phyloP scores from a whole-genome alignment of 306 rosid species.

The Acacia crassicarpa region DNA sequence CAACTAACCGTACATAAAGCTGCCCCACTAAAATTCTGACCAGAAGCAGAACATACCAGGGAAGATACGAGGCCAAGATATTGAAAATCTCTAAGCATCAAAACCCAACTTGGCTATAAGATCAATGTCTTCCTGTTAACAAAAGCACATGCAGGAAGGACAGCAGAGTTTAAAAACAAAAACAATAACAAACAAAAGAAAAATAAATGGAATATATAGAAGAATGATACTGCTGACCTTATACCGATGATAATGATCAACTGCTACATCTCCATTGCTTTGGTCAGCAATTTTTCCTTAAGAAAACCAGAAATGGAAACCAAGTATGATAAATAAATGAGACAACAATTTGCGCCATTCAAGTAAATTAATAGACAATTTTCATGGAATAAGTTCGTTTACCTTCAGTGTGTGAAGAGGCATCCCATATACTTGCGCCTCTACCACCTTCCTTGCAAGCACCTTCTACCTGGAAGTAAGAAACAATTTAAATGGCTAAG shows the following conservation, averaged over 20 bases:
- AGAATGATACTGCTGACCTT: no score
- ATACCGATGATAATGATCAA: slow-evolving; percentile 48
- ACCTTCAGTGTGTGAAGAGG: slow-evolving; percentile 78
- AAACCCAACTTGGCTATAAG: slow-evolving; percentile 88
- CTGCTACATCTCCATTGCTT: slow-evolving; percentile 86
- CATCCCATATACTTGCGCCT: slow-evolving; percentile 92
- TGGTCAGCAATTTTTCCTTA: slow-evolving; percentile 69
- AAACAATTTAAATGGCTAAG: slow-evolving; percentile 21
- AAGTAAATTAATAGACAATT: slow-evolving; percentile 16
- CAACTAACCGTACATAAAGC: background rate
- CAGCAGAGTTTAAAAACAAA: background rate
- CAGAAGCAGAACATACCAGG: slow-evolving; percentile 61
- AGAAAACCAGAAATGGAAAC: slow-evolving; percentile 28
- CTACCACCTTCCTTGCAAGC: slow-evolving; percentile 73
- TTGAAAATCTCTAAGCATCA: slow-evolving; percentile 82
- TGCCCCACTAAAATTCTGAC: background rate
- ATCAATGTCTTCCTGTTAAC: slow-evolving; percentile 84
- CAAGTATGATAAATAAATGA: background rate
- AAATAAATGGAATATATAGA: no score
- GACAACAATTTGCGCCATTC: slow-evolving; percentile 15
- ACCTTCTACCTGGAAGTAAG: slow-evolving; percentile 77
- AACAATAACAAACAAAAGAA: background rate
- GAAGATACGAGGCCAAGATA: slow-evolving; percentile 92
- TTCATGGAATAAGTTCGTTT: slow-evolving; percentile 16
- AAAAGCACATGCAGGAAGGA: slow-evolving; percentile 21